Evolutionary conservation across 495 filamentous ascomycete species (phyloP), one percentile per base, ranked within the genome.

Genomic region (Aspergillus heteromorphus): DNA sequence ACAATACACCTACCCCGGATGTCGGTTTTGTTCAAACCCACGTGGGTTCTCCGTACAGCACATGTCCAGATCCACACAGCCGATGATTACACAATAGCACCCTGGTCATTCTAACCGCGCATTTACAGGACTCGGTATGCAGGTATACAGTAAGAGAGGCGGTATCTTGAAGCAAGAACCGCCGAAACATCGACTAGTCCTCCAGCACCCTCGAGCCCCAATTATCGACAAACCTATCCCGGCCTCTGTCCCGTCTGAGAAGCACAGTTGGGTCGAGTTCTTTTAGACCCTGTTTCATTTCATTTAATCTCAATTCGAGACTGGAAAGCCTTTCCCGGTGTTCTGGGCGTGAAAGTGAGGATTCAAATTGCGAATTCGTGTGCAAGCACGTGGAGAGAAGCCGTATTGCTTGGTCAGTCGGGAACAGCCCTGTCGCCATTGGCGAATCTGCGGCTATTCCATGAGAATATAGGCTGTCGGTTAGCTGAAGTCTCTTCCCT

Each of bases 321-420:
- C 51, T 56, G 14, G 51, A 48, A 31, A 78, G 58, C 14, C 55
- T 62, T 10, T 56, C 48, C 29, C 65, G 61, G 48, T 73, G 58
- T 6, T 53, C 54, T 5, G 52, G 10, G 48, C 69, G 60, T 1
- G 57, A 57, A 16, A 77, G 51, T 8, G 71, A 73, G 1, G 60
- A 54, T 53, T 61, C 49, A 50, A 65, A 71, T 1, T 59, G 49
- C 13, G 69, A 72, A 47, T 72, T 56, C 3, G 63, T 51, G 18
- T 72, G 60, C 30, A 78, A 56, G 6, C 66, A 61, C 10, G 65
- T 70, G 3, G 51, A 48, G 30, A 78, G 63, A 48, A 72, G 65
- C 14, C 62, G 64, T 1, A 56, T 65, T 41, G 74, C 72, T 10
- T 38, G 57, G 23, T 75, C 71, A 10, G 56, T 68, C 1, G 68